Evolutionary conservation across 2,329 filamentous ascomycete genomes (phyloP).

Genomic region (Didymella glomerata): DNA sequence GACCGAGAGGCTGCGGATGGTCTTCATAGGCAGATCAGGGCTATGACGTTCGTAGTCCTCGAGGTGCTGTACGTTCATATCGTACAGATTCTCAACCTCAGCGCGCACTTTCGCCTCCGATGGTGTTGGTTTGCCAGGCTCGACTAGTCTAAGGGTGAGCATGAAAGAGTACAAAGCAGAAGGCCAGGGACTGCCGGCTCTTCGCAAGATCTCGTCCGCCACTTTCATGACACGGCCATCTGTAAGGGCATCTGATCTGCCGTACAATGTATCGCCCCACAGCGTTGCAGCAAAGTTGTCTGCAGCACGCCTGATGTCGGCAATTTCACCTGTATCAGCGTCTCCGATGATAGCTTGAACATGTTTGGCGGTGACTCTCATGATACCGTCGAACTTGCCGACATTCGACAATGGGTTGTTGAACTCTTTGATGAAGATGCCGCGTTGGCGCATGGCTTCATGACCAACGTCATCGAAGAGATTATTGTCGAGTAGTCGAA

Average conservation of each 20-base stretch:
- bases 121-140: constrained; percentile 6
- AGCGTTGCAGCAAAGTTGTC: constrained; percentile 11
- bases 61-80: constrained; percentile 7
- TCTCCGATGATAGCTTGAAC: not conserved
- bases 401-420: constrained; percentile 8
- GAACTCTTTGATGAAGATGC: constrained; percentile 14
- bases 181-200: constrained; percentile 12
- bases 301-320: constrained; percentile 5
- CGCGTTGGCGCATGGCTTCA: constrained; percentile 2
- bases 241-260: constrained; percentile 2
- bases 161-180: constrained; percentile 13
- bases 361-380: constrained; percentile 2
- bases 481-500: constrained; percentile 13
- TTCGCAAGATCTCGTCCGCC: constrained; percentile 3
- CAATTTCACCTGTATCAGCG: not conserved
- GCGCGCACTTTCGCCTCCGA: constrained; percentile 9
- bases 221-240: constrained; percentile 4
- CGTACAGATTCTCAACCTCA: not conserved
- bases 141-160: constrained; percentile 5
- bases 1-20: constrained; percentile 8
- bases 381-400: constrained; percentile 1
- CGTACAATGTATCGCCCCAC: constrained; percentile 16
- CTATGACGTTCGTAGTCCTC: constrained; percentile 5
- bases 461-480: constrained; percentile 13
- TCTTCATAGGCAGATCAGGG: constrained; percentile 11